Evolutionary conservation across 371 early-diverging fungal species (phyloP), one percentile per base, ranked within the genome.

Genomic region (Mucor sp.): DNA sequence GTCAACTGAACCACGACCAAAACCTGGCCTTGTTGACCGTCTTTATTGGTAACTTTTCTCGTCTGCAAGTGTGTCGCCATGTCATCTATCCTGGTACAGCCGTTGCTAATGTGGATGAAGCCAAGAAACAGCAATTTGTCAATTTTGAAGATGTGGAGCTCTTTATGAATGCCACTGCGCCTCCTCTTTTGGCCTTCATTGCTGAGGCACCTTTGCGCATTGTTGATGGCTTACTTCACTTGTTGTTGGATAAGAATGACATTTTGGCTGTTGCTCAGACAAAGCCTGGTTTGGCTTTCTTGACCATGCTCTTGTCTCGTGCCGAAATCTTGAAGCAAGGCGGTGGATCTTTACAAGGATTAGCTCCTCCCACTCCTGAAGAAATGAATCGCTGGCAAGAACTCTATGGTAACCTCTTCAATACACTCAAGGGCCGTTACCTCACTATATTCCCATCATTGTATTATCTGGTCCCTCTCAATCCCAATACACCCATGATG

Each of bases 251-350:
- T 66, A 89, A 95, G 47, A 95, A 94, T 80, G 93, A 93, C 65
- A 83, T 96, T 66, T 79, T 88, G 11, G 88, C 90, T 85, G 84
- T 98, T 8, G 91, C 91, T 21, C 91, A 91, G 66, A 92, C 90
- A 53, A 93, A 91, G 82, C 90, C 90, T 48, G 98, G 96, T 4
- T 81, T 97, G 64, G 91, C 92, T 1, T 87, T 97, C 39, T 82
- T 98, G 78, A 95, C 97, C 0, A 86, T 97, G 84, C 85, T 97
- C 30, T 82, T 98, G 62, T 91, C 91, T 21, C 92, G 97, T 43
- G 95, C 95, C 12, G 96, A 95, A 72, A 90, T 93, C 39, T 77
- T 98, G 60, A 93, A 89, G 75, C 93, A 94, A 77, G 90, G 90
- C 8, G 88, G 84, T 27, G 88, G 88, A 27, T 78, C 83, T n/a